Evolutionary conservation across 352 stramenopile species (phyloP).

Genomic region (Globisporangium echinulatum): DNA sequence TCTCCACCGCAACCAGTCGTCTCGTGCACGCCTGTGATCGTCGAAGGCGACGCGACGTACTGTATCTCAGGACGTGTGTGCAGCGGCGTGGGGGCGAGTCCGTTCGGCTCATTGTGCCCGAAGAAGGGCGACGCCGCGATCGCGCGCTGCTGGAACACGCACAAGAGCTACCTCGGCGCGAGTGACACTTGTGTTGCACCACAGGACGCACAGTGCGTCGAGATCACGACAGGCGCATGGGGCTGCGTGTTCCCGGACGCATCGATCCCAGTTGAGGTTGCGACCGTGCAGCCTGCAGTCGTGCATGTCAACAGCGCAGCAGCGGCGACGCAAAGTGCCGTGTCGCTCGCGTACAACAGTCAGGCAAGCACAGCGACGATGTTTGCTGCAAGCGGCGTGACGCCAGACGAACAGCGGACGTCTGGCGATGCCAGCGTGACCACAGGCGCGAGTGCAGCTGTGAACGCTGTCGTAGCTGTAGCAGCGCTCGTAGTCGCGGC

Average conservation of each 20-base stretch:
- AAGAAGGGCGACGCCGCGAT: constrained; percentile 26
- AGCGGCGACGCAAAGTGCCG: background rate
- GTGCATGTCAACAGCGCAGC: background rate
- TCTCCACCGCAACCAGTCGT: background rate
- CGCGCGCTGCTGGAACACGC: constrained; percentile 16
- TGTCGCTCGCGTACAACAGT: background rate
- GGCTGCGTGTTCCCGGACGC: constrained; percentile 27
- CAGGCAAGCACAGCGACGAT: background rate
- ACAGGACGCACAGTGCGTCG: constrained; percentile 33
- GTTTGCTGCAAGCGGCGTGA: too few species aligned
- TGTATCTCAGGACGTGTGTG: constrained; percentile 39
- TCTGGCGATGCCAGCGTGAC: background rate
- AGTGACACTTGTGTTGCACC: constrained; percentile 23
- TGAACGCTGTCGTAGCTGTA: constrained; percentile 7
- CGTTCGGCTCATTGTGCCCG: constrained; percentile 25
- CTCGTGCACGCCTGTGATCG: constrained; percentile 25
- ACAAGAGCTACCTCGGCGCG: constrained; percentile 19
- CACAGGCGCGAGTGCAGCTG: background rate
- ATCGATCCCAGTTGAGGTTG: background rate
- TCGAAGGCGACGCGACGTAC: constrained; percentile 38
- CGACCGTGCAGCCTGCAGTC: background rate
- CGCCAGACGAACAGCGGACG: too few species aligned
- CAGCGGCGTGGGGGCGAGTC: constrained; percentile 7
- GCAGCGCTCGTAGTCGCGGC: constrained; percentile 7
- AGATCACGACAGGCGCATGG: constrained; percentile 18